Percentiles rank a stretch among this genome's conserved stretches.
phyloP scores from a whole-genome alignment of 768 basidiomycete species.

The Mycena sanguinolenta region DNA sequence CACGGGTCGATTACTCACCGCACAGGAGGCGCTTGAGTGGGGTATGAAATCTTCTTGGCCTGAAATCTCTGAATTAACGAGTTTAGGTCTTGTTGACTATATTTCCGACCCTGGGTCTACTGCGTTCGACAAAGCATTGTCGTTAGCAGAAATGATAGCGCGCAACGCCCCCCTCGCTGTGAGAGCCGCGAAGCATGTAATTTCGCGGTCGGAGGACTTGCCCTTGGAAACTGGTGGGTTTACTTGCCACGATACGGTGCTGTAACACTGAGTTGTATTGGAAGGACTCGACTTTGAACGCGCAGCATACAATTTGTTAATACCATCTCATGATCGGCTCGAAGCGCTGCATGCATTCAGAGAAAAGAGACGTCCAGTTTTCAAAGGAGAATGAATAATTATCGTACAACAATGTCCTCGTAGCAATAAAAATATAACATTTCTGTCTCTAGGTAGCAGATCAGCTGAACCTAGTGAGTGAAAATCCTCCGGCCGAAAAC shows the following conservation, averaged over 20 bases:
- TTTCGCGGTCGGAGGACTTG: slow-evolving; percentile 84
- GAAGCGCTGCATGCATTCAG: slow-evolving; percentile 91
- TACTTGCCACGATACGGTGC: neutral
- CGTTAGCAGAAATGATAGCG: slow-evolving; percentile 76
- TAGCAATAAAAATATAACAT: slow-evolving; percentile 40
- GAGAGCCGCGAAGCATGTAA: slow-evolving; percentile 88
- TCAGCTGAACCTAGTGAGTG: slow-evolving; percentile 61
- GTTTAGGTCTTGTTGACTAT: slow-evolving; percentile 85
- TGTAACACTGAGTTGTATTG: neutral
- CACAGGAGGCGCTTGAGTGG: slow-evolving; percentile 76
- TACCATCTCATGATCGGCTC: slow-evolving; percentile 79
- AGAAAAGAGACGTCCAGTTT: slow-evolving; percentile 84
- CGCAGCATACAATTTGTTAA: slow-evolving; percentile 84
- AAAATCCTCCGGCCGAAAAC: slow-evolving; percentile 62
- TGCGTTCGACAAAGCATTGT: slow-evolving; percentile 79
- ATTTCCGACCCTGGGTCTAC: slow-evolving; percentile 70
- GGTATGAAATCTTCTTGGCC: slow-evolving; percentile 57
- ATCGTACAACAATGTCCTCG: slow-evolving; percentile 39
- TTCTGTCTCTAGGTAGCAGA: too few relatives aligned
- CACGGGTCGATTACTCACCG: slow-evolving; percentile 78
- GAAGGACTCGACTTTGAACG: slow-evolving; percentile 93
- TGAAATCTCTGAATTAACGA: slow-evolving; percentile 15
- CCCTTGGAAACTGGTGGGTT: slow-evolving; percentile 78
- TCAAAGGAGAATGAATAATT: slow-evolving; percentile 81
- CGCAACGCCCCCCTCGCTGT: slow-evolving; percentile 87